Evolutionary conservation across 2,329 filamentous ascomycete species (phyloP), one percentile per base, ranked within the genome.

Genomic region (Helotiales sp.): DNA sequence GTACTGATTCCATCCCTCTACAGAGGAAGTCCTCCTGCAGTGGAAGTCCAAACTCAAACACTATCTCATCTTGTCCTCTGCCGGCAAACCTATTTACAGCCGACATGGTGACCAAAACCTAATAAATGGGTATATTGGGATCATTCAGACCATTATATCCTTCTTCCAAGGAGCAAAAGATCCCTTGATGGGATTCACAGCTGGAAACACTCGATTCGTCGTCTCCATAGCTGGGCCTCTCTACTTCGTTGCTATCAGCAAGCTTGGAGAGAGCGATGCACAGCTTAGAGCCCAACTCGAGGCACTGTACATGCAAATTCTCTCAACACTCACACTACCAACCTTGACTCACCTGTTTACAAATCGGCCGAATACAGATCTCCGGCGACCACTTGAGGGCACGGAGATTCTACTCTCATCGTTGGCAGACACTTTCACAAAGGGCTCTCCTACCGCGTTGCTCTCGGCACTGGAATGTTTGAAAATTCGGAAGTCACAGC

Each of bases 1-100:
- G 26, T 47, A 20, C 30, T 24, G 34, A 54, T 22, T 58, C 63
- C 55, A 60, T 28, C 5, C 82, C 30, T 72, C 75, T 6, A 37
- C 72, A 63, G 78, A 79, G 55, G 77, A 79, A 37, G 77, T 80
- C 28, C 83, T 97, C 47, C 81, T 83, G 17, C 84, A 89, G 70
- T 99, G 94, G 94, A 96, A 93, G 77, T 88, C 91, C 43, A 98
- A 98, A 81, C 85, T 94, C 70, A 99, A 99, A 80, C 96, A 99
- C 80, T 99, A 97, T 79, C 88, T 99, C 80, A 97, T 99, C 74
- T 83, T 99, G 1, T 98, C 96, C 2, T 95, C 93, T 15, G 95
- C 96, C 10, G 96, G 96, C 22, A 99, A 99, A 78, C 96, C 96
- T 11, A 96, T 99, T 58, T 99, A 95, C 84, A 98, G 93, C 75